Evolutionary conservation across 2,329 filamentous ascomycete species (phyloP), one percentile per base, ranked within the genome.

Genomic region (Neonectria hederae): DNA sequence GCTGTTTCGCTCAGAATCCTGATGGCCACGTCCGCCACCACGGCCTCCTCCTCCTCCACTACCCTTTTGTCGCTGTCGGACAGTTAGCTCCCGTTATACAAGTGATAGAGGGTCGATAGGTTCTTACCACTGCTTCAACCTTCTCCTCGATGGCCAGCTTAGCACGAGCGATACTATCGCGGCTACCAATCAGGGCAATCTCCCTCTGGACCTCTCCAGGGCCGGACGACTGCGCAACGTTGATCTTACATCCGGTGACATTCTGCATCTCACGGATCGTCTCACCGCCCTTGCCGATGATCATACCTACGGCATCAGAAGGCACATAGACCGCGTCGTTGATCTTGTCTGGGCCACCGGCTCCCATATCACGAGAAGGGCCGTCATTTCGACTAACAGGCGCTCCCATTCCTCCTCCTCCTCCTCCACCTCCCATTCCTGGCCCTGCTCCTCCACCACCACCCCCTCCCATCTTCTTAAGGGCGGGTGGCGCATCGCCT

Each of bases 201-300:
- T 97, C 92, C 74, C 94, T 90, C 77, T 96, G 90, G 62, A 89
- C 86, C 75, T 97, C 93, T 69, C 88, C 87, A 54, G 91, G 90
- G 17, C 91, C 91, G 38, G 89, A 90, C 8, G 93, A 90, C 73
- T 92, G 92, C 32, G 92, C 92, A 26, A 97, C 94, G 74, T 97
- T 97, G 83, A 97, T 97, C 82, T 97, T 97, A 86, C 94, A 97
- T 49, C 92, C 92, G 5, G 93, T 96, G 32, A 83, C 86, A 75
- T 89, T 91, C 78, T 97, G 94, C 90, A 97, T 97, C 71, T 97
- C 93, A 69, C 94, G 93, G 76, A 97, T 97, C 0, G 94, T 97
- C 81, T 97, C 94, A 69, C 94, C 94, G 61, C 93, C 92, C 83
- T 97, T 97, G 69, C 94, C 94, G 65, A 97, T 97, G 69, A 97